A percentile compares a stretch with the other conserved stretches of the same genome.
These are phyloP conservation scores for Trichosporon asahii DNA, from an alignment of 1,284 basidiomycete genomes.

Conservation along the genomic window DNA sequence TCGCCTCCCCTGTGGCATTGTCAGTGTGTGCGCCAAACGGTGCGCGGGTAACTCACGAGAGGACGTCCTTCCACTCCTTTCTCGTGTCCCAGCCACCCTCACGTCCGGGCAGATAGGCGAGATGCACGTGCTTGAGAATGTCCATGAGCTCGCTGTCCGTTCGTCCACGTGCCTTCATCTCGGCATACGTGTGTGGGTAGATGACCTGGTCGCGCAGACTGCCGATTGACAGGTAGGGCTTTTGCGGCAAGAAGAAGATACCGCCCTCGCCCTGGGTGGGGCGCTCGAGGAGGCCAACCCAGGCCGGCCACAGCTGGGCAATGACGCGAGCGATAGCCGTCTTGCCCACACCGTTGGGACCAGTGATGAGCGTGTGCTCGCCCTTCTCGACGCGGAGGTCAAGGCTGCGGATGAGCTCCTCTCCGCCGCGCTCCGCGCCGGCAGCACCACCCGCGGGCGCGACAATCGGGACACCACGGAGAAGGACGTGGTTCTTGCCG, in stretches of 20 bases:
- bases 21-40: no score
- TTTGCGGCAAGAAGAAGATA: constrained; percentile 86
- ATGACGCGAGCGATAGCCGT: constrained; percentile 86
- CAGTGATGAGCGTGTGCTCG: constrained; percentile 91
- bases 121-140: constrained; percentile 74
- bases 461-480: constrained; percentile 71
- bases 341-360: constrained; percentile 84
- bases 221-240: constrained; percentile 84
- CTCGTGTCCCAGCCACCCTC: constrained; percentile 86
- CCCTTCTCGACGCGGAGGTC: constrained; percentile 68
- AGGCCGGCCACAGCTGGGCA: constrained; percentile 76
- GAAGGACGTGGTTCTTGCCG: constrained; percentile 55
- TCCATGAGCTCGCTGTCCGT: constrained; percentile 67
- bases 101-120: constrained; percentile 78
- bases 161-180: constrained; percentile 64
- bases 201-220: constrained; percentile 75
- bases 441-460: constrained; percentile 60
- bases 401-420: constrained; percentile 69
- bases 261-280: constrained; percentile 55
- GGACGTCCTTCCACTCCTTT: constrained; percentile 94
- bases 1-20: constrained; percentile 74
- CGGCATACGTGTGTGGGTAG: constrained; percentile 71
- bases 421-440: constrained; percentile 56
- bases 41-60: constrained; percentile 49
- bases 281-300: constrained; percentile 53